Evolutionary conservation across 2,329 filamentous ascomycete genomes (phyloP).

Genomic region (Diaporthe nobilis): DNA sequence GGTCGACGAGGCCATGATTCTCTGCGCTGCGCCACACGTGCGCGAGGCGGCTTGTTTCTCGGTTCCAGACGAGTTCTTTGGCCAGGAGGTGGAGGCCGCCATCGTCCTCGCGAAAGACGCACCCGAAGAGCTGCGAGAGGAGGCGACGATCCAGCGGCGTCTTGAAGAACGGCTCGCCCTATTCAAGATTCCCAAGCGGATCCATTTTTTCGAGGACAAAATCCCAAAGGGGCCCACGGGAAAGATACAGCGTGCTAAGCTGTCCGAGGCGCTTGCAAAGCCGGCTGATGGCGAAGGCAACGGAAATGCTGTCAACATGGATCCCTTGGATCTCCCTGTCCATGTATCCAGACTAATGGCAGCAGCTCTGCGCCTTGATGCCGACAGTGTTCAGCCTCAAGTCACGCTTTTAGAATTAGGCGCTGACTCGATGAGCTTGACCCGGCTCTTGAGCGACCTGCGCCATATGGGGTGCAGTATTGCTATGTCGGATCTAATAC

Average conservation of each 20-base stretch:
- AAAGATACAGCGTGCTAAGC: neutral
- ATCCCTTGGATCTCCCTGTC: neutral
- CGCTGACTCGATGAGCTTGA: conserved; percentile 33
- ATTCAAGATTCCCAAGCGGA: conserved; percentile 15
- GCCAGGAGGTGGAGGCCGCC: conserved; percentile 84
- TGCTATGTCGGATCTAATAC: conserved; percentile 25
- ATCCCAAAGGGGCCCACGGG: conserved; percentile 23
- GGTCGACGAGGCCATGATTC: conserved; percentile 77
- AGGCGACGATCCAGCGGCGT: neutral
- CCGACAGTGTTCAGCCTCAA: neutral
- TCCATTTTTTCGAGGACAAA: conserved; percentile 7
- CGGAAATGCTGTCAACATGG: neutral
- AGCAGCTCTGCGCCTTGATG: neutral
- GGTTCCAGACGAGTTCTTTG: conserved; percentile 85
- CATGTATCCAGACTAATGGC: neutral
- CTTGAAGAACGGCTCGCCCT: conserved; percentile 2
- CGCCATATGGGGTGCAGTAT: conserved; percentile 9
- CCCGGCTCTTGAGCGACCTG: conserved; percentile 2
- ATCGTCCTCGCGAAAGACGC: conserved; percentile 67
- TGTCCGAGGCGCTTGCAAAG: neutral
- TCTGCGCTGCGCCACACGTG: conserved; percentile 80
- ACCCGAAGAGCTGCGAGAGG: neutral
- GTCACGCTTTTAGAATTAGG: conserved; percentile 19
- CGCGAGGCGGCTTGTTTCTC: conserved; percentile 88
- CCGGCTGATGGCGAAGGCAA: neutral